A percentile compares a stretch with the other conserved stretches of the same genome.
Conservation (phyloP, 1,284 basidiomycete genomes). For the Cryptococcus hybrid region DNA sequence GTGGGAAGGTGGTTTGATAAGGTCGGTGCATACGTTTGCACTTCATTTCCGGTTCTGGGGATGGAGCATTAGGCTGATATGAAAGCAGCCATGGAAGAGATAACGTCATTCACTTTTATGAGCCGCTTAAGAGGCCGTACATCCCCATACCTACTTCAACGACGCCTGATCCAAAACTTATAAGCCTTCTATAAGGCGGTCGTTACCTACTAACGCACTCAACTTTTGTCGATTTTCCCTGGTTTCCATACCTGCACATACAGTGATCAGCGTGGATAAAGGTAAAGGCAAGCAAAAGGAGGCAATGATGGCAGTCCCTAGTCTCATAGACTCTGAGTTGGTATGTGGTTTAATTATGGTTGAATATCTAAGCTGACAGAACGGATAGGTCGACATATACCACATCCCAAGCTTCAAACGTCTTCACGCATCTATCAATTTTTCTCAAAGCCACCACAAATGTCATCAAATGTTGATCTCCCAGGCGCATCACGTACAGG, state of each 20-base stretch:
- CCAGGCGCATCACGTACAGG: conserved; percentile 49
- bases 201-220: conserved; percentile 79
- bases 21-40: conserved; percentile 54
- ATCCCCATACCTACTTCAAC: conserved; percentile 56
- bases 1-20: conserved; percentile 64
- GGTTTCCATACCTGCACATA: conserved; percentile 25
- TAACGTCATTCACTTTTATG: conserved; percentile 54
- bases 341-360: conserved; percentile 53
- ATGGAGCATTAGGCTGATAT: conserved; percentile 11
- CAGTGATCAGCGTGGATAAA: conserved; percentile 1
- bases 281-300: conserved; percentile 26
- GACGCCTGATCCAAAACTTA: neutral
- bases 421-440: conserved; percentile 64
- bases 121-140: conserved; percentile 58
- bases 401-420: conserved; percentile 61
- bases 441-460: conserved; percentile 4
- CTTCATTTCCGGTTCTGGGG: neutral
- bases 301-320: conserved; percentile 73
- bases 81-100: conserved; percentile 72
- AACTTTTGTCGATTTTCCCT: conserved; percentile 84
- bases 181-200: conserved; percentile 54
- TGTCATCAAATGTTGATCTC: conserved; percentile 3
- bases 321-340: conserved; percentile 78
- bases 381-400: conserved; percentile 72
- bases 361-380: neutral